Conservation (phyloP, 257 asterid genomes). For the Forsythia suspensa region DNA sequence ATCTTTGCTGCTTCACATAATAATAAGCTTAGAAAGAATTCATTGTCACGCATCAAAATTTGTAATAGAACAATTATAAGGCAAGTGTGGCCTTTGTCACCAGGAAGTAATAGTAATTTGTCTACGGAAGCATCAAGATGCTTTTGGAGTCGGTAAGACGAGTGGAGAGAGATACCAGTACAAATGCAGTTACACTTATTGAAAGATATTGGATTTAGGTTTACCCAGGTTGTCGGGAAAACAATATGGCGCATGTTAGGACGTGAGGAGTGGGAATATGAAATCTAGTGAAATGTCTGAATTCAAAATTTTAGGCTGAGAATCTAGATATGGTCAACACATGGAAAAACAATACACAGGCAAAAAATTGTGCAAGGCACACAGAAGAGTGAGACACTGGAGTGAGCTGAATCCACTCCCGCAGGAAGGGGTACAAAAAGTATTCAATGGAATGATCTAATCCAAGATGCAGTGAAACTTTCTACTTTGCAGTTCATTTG, state of each 20-base stretch:
- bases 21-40: background rate
- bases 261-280: background rate
- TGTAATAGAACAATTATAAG: background rate
- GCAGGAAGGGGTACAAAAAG: background rate
- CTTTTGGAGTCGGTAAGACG: background rate
- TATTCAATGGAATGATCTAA: background rate
- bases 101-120: background rate
- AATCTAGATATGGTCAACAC: background rate
- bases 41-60: background rate
- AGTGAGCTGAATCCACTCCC: background rate
- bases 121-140: background rate
- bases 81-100: background rate
- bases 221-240: background rate
- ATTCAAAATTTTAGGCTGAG: background rate
- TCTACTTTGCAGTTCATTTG: too few relatives aligned
- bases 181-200: background rate
- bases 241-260: background rate
- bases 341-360: background rate
- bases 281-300: background rate
- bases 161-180: background rate
- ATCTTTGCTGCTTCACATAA: background rate
- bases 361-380: background rate
- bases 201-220: background rate
- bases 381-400: background rate
- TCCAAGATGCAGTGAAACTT: background rate